These are phyloP conservation scores for Fusarium agapanthi DNA, from an alignment of 2,329 filamentous ascomycete species.

Conservation along the genomic window DNA sequence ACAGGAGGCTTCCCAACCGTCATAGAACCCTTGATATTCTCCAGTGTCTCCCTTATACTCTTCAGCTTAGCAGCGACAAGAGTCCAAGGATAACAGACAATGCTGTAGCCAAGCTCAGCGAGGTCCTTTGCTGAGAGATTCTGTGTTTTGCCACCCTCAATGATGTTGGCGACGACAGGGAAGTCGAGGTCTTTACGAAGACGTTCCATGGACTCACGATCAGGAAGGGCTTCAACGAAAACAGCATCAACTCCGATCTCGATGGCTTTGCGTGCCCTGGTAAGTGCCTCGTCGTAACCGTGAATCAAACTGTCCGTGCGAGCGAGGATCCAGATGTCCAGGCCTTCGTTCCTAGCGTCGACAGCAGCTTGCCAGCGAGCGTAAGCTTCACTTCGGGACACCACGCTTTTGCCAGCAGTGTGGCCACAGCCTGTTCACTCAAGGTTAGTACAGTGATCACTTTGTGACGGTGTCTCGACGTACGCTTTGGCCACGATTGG, in stretches of 20 bases:
- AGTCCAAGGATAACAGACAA: conserved; percentile 56
- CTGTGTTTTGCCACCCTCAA: conserved; percentile 48
- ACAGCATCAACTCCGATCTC: conserved; percentile 55
- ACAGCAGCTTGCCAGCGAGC: conserved; percentile 56
- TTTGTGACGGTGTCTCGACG: conserved; percentile 1
- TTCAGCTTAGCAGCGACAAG: conserved; percentile 55
- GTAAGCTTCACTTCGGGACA: conserved; percentile 55
- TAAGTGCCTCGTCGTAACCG: conserved; percentile 56
- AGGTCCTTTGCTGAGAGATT: conserved; percentile 47
- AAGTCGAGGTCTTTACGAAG: conserved; percentile 49
- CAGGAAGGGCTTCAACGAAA: conserved; percentile 55
- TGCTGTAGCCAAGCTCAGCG: conserved; percentile 50
- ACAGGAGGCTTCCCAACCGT: conserved; percentile 52
- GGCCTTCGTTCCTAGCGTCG: conserved; percentile 55
- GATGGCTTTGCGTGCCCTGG: conserved; percentile 52
- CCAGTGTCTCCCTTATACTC: conserved; percentile 49
- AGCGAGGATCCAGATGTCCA: conserved; percentile 56
- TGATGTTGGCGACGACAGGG: conserved; percentile 52
- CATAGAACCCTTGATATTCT: conserved; percentile 53
- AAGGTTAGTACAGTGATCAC: not conserved
- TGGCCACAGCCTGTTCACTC: conserved; percentile 44
- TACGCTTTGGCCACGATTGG: conserved; percentile 59
- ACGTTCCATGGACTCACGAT: conserved; percentile 52
- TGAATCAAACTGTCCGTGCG: conserved; percentile 54
- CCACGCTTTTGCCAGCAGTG: conserved; percentile 56